Evolutionary conservation across 140 eudicot genomes (phyloP), one percentile per base, ranked within the genome.

Genomic region (Oenanthe javanica): DNA sequence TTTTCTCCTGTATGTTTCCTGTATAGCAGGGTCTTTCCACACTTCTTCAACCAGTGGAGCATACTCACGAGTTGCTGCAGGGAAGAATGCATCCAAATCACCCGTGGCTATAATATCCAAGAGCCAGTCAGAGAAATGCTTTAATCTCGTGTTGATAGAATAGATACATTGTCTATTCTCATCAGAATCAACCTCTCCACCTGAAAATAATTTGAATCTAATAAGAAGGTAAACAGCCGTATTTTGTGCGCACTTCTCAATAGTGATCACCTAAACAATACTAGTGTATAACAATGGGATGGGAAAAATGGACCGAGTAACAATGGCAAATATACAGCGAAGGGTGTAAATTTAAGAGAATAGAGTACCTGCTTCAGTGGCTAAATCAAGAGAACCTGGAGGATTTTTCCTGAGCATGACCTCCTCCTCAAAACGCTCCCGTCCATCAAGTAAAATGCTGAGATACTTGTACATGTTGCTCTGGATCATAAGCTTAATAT

Each of bases 1-100:
- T 79, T 89, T 92, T 83, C 98, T 90, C 83, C 77, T 94, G 82
- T 84, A 94, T 0, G 98, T 92, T 85, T 90, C 92, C 79, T 94
- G 98, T 83, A 94, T 89, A 47, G 98, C 97, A 13, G 96, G 98
- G 84, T 94, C 96, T 82, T 82, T 92, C 98, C 98, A 94, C 52
- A 94, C 94, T 83, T 94, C 98, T 84, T 94, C 98, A 75, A 94
- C 98, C 48, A 94, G 86, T 15, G 98, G 98, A 79, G 98, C 98
- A 84, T 94, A 93, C 76, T 93, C 98, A 25, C 98, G 91, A 38
- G 98, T 93, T 66, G 98, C 98, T 50, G 98, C 98, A 50, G 99
- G 99, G 76, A 96, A 92, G 77, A 96, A 92, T 7, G 98, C 98
- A 82, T 96, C 99, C 85, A 96, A 83, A 86, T 93, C 97, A 79